Evolutionary conservation across 306 rosid genomes (phyloP), one percentile per base, ranked within the genome.

Genomic region (Quercus suber): DNA sequence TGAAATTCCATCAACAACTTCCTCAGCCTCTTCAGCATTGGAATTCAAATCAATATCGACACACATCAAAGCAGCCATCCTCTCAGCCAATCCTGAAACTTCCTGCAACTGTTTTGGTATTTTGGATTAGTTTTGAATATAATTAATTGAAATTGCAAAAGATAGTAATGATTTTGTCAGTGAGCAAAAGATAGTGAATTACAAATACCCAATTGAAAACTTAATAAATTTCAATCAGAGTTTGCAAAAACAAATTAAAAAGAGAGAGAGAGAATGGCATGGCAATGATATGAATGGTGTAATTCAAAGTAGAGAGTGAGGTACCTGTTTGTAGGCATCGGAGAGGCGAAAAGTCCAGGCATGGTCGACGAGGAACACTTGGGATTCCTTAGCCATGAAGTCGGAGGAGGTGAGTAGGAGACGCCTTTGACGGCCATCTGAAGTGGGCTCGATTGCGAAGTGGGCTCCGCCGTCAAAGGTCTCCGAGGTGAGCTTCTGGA

Each of bases 261-360:
- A 28, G n/a, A 35, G 41, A 35, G 41, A 35, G 41, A 35, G 67
- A 25, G 51, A 30, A 33, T 3, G 3, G 31, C 3, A 33, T 33
- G 8, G 6, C 65, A 61, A 55, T 78, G 25, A 35, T 5, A 35
- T 5, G 41, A 35, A 31, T 31, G 35, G 6, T 31, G 35, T 31
- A 27, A 27, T 35, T 35, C 41, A 35, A 35, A 35, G 41, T 35
- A 35, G 41, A 35, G 41, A 35, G 41, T 35, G 9, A 6, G 41
- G 41, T 0, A 35, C 99, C 97, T 94, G 97, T 35, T 86, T 86
- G 88, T 84, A 88, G 58, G 97, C 95, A 82, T 89, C 97, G 55
- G 97, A 80, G 75, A 92, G 99, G 76, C 99, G 90, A 86, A 94
- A 94, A 76, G 97, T 94, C 97, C 98, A 94, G 15, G 98, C 98